Base-by-base conservation (phyloP, 163 green algal genomes). In the Scenedesmus sp. region DNA sequence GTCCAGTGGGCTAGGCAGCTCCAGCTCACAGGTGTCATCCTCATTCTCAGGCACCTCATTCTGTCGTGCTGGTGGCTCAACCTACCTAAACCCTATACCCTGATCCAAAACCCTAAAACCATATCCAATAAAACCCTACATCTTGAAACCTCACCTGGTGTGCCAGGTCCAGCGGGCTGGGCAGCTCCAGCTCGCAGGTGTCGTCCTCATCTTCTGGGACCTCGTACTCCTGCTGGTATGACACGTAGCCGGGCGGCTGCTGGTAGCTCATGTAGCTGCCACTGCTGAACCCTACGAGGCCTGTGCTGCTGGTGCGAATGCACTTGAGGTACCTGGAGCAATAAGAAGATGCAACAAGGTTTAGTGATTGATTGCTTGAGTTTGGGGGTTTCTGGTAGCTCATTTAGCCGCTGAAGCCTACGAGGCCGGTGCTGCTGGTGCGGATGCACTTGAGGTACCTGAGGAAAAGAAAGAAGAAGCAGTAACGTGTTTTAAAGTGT, bases 401-500 rank as follows among this genome's bases (percentile, higher is more conserved):
- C 46, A 83, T 66, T 9, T 26, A 34, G 34, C 16, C 18, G 2
- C 15, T 18, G 56, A 55, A 82, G 20, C 52, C 15, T 12, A 66
- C 57, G 62, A 56, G 18, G 5, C 13, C 64, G 1, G 76, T 84
- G 70, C 70, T 79, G 84, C 84, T 76, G 59, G 62, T 64, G 20
- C 90, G 90, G 2, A 92, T 86, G 70, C 90, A 92, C 70, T 92
- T 91, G 12, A 70, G 12, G 15, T 59, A 26, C 57, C 10, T 56
- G 88, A 77, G 57, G 70, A 57, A 56, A 84, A 7, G 90, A n/a
- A 2, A 93, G 84, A 74, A 95, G 90, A 90, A 94, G 94, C 62
- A 96, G 88, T 1, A 94, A 85, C 2, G 94, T 96, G 79, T 60
- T 91, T 92, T 96, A 96, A 62, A 96, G 91, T 23, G 94, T 96